Evolutionary conservation across 2,329 filamentous ascomycete genomes (phyloP).

Genomic region (Colletotrichum aenigma): DNA sequence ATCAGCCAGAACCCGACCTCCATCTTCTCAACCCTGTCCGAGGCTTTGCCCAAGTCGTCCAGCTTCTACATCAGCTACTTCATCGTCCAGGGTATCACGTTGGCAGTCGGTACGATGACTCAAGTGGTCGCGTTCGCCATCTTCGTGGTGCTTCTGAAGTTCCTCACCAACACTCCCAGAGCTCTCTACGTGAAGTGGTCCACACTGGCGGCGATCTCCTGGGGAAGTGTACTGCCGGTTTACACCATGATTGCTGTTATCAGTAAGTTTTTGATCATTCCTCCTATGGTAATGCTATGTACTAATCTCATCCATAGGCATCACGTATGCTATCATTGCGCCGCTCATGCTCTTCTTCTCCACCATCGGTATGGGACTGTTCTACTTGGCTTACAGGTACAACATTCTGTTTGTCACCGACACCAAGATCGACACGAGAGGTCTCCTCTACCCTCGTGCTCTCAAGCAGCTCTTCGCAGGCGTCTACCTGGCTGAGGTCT

Average conservation of each 20-base stretch:
- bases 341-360: conserved; percentile 84
- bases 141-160: conserved; percentile 69
- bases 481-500: conserved; percentile 80
- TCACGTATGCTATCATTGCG: conserved; percentile 84
- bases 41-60: conserved; percentile 79
- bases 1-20: conserved; percentile 67
- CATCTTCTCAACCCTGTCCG: conserved; percentile 69
- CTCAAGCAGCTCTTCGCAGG: conserved; percentile 86
- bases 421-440: conserved; percentile 82
- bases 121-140: conserved; percentile 71
- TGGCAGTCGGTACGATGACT: conserved; percentile 75
- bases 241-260: conserved; percentile 78
- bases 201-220: conserved; percentile 69
- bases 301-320: conserved; percentile 40
- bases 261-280: conserved; percentile 42
- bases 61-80: conserved; percentile 90
- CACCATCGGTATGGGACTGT: conserved; percentile 74
- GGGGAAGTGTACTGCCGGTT: conserved; percentile 78
- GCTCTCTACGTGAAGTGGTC: conserved; percentile 80
- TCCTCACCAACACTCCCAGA: conserved; percentile 77
- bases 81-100: conserved; percentile 80
- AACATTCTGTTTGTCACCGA: conserved; percentile 84
- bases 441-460: conserved; percentile 85
- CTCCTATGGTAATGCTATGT: rapidly evolving
- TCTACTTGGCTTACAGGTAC: conserved; percentile 87